These are phyloP conservation scores for Leccinellum rugosiceps DNA, from an alignment of 768 basidiomycete species.

Conservation along the genomic window DNA sequence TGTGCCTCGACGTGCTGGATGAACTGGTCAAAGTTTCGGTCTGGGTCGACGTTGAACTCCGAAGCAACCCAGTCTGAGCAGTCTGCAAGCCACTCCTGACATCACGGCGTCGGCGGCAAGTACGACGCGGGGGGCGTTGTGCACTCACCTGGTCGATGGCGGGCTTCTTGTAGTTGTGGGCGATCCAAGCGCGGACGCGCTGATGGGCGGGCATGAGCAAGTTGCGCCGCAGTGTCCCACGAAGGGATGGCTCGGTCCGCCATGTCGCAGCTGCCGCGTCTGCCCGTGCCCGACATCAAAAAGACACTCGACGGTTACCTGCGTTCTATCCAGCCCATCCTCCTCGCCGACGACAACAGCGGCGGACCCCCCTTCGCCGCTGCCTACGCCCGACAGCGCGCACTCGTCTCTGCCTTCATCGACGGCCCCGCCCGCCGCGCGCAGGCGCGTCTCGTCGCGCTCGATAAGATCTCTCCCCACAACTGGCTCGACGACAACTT, in stretches of 20 bases:
- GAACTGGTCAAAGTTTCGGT: constrained; percentile 48
- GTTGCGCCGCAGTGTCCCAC: background rate
- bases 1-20: constrained; percentile 57
- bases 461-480: constrained; percentile 78
- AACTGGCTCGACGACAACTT: constrained; percentile 96
- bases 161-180: constrained; percentile 55
- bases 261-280: constrained; percentile 49
- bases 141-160: constrained; percentile 55
- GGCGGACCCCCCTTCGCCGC: constrained; percentile 47
- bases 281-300: constrained; percentile 80
- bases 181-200: constrained; percentile 51
- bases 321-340: constrained; percentile 70
- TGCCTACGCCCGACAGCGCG: constrained; percentile 19
- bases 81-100: constrained; percentile 71
- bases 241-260: constrained; percentile 14
- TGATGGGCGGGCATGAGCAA: constrained; percentile 21
- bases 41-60: constrained; percentile 46
- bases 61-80: constrained; percentile 64
- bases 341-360: constrained; percentile 68
- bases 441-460: constrained; percentile 44
- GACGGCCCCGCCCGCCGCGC: constrained; percentile 13
- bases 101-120: constrained; percentile 1
- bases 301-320: constrained; percentile 77
- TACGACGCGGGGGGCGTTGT: background rate
- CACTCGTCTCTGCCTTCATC: constrained; percentile 18